Evolutionary conservation across 164 flowering plant species (phyloP).

Genomic region (Dillenia turbinata): DNA sequence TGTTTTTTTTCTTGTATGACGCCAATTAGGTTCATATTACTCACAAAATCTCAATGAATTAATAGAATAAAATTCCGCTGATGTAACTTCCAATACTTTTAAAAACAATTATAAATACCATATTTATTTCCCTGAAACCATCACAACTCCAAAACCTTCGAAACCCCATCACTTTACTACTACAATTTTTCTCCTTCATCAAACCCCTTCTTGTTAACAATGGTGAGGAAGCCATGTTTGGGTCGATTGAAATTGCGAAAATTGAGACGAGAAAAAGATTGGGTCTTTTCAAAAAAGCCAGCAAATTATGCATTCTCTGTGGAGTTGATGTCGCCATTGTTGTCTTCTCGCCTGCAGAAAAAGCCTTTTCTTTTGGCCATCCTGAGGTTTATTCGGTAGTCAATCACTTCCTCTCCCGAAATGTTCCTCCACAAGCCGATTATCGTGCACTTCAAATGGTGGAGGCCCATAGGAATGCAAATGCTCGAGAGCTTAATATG

Average conservation of each 20-base stretch:
- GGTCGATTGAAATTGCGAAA: conserved; percentile 3
- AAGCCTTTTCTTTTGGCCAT: conserved; percentile 14
- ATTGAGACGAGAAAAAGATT: conserved; percentile 7
- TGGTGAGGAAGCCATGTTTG: conserved; percentile 2
- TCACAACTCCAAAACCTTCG: too few relatives aligned
- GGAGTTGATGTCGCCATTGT: conserved; percentile 11
- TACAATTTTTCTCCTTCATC: not conserved
- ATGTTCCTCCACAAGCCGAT: not conserved
- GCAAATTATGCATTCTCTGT: conserved; percentile 12
- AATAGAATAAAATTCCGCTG: too few relatives aligned
- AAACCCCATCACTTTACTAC: not conserved
- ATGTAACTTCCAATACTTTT: too few relatives aligned
- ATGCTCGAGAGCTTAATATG: not conserved
- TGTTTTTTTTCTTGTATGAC: too few relatives aligned
- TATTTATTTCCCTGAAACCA: too few relatives aligned
- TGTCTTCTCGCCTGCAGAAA: conserved; percentile 14
- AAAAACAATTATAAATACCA: too few relatives aligned
- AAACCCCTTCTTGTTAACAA: not conserved
- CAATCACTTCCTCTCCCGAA: conserved; percentile 2
- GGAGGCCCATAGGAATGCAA: not conserved
- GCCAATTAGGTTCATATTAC: too few relatives aligned
- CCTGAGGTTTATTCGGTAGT: conserved; percentile 11
- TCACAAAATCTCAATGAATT: too few relatives aligned
- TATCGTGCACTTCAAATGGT: not conserved
- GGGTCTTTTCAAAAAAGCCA: conserved; percentile 18